Percentiles rank a stretch among this genome's conserved stretches.
Conservation (phyloP, 305 asterid species). For the Solanum hybrid region DNA sequence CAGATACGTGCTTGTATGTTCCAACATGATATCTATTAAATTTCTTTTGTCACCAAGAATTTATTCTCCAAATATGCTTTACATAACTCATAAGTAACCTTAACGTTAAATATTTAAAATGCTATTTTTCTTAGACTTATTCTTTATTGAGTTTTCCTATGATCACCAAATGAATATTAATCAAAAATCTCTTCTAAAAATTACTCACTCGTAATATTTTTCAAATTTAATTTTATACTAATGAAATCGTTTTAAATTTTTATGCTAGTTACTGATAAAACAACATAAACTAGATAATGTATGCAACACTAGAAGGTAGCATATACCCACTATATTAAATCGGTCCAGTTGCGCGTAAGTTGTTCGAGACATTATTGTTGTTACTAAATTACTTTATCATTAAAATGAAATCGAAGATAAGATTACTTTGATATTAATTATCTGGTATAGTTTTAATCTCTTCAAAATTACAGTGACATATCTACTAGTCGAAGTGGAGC, state of each 20-base stretch:
- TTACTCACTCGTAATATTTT: neutral
- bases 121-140: neutral
- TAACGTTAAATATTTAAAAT: neutral
- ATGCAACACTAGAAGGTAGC: neutral
- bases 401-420: neutral
- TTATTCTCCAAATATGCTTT: neutral
- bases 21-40: neutral
- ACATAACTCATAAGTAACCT: neutral
- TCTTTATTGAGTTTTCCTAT: neutral
- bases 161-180: neutral
- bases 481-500: neutral
- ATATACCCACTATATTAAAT: neutral
- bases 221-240: neutral
- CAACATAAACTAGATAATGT: neutral
- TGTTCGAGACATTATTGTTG: neutral
- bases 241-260: neutral
- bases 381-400: neutral
- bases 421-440: neutral
- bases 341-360: neutral
- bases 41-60: neutral
- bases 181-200: neutral
- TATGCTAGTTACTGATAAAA: neutral
- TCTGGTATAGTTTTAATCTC: neutral
- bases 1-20: neutral
- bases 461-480: neutral